Percentiles rank a stretch among this genome's conserved stretches.
Conservation (phyloP, 192 early-diverging fungal species). For the Dimargaris cristalligena region DNA sequence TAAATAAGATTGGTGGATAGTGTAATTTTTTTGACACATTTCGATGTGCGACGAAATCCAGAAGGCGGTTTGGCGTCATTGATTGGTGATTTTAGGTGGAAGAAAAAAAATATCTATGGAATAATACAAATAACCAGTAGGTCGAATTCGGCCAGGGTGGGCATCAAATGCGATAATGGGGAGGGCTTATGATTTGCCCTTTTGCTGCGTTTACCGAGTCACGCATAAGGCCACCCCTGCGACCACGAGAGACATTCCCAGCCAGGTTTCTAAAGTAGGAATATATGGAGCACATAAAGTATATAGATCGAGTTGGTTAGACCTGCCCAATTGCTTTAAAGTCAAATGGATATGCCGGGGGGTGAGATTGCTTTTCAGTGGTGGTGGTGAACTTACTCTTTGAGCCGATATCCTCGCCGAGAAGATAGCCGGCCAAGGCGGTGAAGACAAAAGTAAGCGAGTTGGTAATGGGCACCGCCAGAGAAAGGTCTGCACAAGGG, state of each 20-base stretch:
- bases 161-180: too few relatives aligned
- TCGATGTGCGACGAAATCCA: too few relatives aligned
- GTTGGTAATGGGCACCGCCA: slow-evolving; percentile 85
- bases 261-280: slow-evolving; percentile 29
- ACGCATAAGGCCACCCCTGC: slow-evolving; percentile 53
- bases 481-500: slow-evolving; percentile 55
- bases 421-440: slow-evolving; percentile 48
- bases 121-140: too few relatives aligned
- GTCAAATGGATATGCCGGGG: background rate
- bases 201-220: slow-evolving; percentile 17
- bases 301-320: slow-evolving; percentile 2
- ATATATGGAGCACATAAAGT: background rate
- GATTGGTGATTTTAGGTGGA: too few relatives aligned
- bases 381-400: slow-evolving; percentile 24
- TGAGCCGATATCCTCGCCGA: slow-evolving; percentile 62
- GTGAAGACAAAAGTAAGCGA: slow-evolving; percentile 81
- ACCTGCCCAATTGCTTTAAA: background rate
- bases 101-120: too few relatives aligned
- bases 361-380: background rate
- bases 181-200: too few relatives aligned
- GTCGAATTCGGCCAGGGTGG: too few relatives aligned
- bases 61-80: too few relatives aligned
- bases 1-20: too few relatives aligned
- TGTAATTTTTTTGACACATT: too few relatives aligned
- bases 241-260: slow-evolving; percentile 52